These are phyloP conservation scores for Lachnum nothofagi DNA, from an alignment of 2,329 filamentous ascomycete species.

Conservation along the genomic window DNA sequence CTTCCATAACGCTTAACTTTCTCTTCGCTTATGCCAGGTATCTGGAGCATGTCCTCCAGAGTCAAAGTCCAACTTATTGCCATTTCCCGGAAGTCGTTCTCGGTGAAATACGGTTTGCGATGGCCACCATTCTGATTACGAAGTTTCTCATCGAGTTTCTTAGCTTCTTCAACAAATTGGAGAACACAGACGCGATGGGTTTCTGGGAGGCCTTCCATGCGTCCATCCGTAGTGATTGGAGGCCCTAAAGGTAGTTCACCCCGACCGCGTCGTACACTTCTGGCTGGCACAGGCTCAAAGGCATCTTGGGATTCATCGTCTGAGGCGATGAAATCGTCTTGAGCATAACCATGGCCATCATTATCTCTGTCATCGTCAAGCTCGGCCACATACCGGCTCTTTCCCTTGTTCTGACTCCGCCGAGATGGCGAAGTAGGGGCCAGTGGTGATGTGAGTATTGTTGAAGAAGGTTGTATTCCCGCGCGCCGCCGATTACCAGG, in stretches of 20 bases:
- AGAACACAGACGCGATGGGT: slow-evolving; percentile 60
- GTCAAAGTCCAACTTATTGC: slow-evolving; percentile 62
- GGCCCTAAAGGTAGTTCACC: slow-evolving; percentile 42
- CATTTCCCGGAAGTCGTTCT: slow-evolving; percentile 67
- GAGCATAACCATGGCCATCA: slow-evolving; percentile 19
- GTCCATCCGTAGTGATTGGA: slow-evolving; percentile 54
- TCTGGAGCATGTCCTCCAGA: slow-evolving; percentile 55
- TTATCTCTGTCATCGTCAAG: slow-evolving; percentile 32
- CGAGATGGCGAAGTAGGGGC: slow-evolving; percentile 42
- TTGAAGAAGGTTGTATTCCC: slow-evolving; percentile 46
- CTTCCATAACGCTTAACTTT: slow-evolving; percentile 59
- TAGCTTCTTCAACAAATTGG: slow-evolving; percentile 60
- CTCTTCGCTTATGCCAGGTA: slow-evolving; percentile 57
- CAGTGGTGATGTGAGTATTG: slow-evolving; percentile 62
- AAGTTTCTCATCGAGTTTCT: slow-evolving; percentile 54
- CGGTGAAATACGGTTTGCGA: slow-evolving; percentile 59
- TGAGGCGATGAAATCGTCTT: slow-evolving; percentile 46
- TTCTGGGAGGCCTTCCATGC: slow-evolving; percentile 50
- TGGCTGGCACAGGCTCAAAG: slow-evolving; percentile 20
- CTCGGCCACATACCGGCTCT: slow-evolving; percentile 34
- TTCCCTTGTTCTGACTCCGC: slow-evolving; percentile 31
- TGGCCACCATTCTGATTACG: slow-evolving; percentile 51
- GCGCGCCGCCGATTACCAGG: slow-evolving; percentile 13
- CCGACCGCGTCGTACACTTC: not conserved
- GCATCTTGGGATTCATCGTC: slow-evolving; percentile 37